phyloP scores from a whole-genome alignment of 129 eudicot genomes.

The Solidago caesia region DNA sequence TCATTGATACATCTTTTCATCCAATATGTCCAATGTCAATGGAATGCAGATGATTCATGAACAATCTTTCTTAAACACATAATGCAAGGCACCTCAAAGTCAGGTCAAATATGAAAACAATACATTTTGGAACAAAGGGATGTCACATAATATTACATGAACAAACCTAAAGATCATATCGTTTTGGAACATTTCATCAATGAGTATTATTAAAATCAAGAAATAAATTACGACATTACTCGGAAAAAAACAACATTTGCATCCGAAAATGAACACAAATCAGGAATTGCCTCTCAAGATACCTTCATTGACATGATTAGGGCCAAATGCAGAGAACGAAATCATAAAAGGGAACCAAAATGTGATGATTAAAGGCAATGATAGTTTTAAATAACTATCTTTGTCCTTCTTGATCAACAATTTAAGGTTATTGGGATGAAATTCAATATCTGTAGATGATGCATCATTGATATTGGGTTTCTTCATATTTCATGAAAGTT shows the following conservation, averaged over 20 bases:
- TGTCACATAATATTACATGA: neutral
- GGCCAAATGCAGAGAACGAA: constrained; percentile 63
- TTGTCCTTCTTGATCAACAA: constrained; percentile 30
- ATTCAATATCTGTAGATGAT: constrained; percentile 26
- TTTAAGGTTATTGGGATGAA: constrained; percentile 32
- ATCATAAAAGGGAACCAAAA: constrained; percentile 64
- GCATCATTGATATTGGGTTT: constrained; percentile 34
- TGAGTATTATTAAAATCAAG: neutral
- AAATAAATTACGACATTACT: constrained; percentile 17
- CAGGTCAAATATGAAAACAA: neutral
- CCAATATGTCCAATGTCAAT: neutral
- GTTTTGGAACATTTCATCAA: constrained; percentile 11
- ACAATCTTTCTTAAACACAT: neutral
- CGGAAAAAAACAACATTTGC: neutral
- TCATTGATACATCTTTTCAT: constrained; percentile 7
- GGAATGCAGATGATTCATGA: neutral
- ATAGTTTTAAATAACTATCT: constrained; percentile 49
- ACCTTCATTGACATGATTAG: constrained; percentile 70
- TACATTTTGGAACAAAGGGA: neutral
- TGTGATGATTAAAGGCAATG: constrained; percentile 56
- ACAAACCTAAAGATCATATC: constrained; percentile 12
- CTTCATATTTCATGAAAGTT: constrained; percentile 43
- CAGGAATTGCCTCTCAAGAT: neutral
- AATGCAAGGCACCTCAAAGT: neutral
- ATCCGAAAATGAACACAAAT: neutral